A percentile compares a stretch with the other conserved stretches of the same genome.
Evolutionary conservation across 371 early-diverging fungal species (phyloP).

Genomic region (Actinomortierella wolfii): DNA sequence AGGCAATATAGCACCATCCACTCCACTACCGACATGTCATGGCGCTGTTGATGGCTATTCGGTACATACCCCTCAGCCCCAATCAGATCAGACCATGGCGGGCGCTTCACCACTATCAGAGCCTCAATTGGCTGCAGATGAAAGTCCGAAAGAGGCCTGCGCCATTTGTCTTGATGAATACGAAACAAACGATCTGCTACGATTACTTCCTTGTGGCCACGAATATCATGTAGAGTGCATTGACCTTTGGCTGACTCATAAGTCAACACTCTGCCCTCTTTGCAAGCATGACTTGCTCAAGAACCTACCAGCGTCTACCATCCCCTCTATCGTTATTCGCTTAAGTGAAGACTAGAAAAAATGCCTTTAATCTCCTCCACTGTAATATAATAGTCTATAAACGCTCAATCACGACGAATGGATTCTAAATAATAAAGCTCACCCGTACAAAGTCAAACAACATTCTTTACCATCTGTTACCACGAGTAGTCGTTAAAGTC

Average conservation of each 20-base stretch:
- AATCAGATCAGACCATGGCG: not conserved
- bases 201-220: conserved; percentile 78
- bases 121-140: not conserved
- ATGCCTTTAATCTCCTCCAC: not conserved
- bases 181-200: conserved; percentile 60
- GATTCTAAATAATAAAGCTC: too few relatives aligned
- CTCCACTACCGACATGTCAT: too few relatives aligned
- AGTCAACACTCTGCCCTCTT: conserved; percentile 58
- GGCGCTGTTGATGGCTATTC: conserved; percentile 1
- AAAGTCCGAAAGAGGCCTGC: conserved; percentile 55
- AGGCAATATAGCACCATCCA: too few relatives aligned
- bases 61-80: not conserved
- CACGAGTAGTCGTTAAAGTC: too few relatives aligned
- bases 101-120: not conserved
- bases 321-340: not conserved
- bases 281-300: conserved; percentile 58
- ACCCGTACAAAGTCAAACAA: too few relatives aligned
- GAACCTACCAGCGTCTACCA: conserved; percentile 9
- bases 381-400: conserved; percentile 1
- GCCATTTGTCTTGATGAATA: conserved; percentile 84
- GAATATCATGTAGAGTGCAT: conserved; percentile 80
- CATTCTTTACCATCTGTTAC: too few relatives aligned
- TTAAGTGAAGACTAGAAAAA: not conserved
- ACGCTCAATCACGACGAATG: too few relatives aligned
- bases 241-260: conserved; percentile 63